These are phyloP conservation scores for Saccharomycopsis schoenii DNA, from an alignment of 805 yeast genomes.

Conservation along the genomic window DNA sequence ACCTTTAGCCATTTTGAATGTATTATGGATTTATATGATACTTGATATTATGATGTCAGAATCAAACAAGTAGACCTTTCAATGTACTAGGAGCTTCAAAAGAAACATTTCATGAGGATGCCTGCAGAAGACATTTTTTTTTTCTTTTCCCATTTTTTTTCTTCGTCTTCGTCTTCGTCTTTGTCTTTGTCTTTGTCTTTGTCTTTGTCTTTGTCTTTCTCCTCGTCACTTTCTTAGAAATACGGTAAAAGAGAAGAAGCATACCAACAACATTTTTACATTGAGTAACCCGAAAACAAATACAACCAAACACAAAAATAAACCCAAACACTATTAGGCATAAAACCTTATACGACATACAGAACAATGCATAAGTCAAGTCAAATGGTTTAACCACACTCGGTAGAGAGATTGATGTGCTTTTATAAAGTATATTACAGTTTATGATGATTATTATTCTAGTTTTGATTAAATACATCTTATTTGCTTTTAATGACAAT, in stretches of 20 bases:
- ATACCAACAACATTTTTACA: neutral
- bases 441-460: neutral
- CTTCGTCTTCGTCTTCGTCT: too few relatives aligned
- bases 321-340: too few relatives aligned
- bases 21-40: neutral
- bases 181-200: too few relatives aligned
- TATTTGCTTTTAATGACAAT: too few relatives aligned
- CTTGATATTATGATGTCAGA: neutral
- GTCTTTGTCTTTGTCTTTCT: too few relatives aligned
- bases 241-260: too few relatives aligned
- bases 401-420: neutral
- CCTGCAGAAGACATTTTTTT: too few relatives aligned
- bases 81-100: neutral
- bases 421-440: neutral
- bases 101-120: neutral
- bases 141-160: too few relatives aligned
- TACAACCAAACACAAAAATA: neutral
- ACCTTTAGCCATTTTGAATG: conserved; percentile 56
- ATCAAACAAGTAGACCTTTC: neutral
- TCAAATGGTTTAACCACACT: neutral
- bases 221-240: too few relatives aligned
- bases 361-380: neutral
- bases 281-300: neutral
- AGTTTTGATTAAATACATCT: neutral
- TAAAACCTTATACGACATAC: neutral